A percentile compares a stretch with the other conserved stretches of the same genome.
phyloP scores from a whole-genome alignment of 2,329 filamentous ascomycete genomes.

The Phialocephala sp. region DNA sequence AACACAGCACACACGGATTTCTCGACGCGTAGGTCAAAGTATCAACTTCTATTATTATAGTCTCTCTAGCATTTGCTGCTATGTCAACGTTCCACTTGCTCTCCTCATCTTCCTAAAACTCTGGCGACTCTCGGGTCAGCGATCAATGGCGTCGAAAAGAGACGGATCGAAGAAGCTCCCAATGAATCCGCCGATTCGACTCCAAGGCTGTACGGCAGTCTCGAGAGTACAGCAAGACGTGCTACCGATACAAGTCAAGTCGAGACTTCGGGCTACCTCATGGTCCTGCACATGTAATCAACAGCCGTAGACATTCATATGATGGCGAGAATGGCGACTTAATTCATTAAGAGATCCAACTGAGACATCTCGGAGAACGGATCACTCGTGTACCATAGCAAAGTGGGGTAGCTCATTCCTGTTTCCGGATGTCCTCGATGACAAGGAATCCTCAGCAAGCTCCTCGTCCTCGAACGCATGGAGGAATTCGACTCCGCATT shows the following conservation, averaged over 20 bases:
- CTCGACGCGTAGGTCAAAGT: neutral
- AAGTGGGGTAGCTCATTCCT: constrained; percentile 8
- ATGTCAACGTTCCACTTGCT: neutral
- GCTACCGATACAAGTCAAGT: neutral
- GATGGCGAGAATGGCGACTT: neutral
- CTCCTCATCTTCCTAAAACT: neutral
- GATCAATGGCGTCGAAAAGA: neutral
- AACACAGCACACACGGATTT: neutral
- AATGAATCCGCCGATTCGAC: too few relatives aligned
- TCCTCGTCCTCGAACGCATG: neutral
- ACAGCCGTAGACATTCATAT: neutral
- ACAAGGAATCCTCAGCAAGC: neutral
- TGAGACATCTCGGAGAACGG: neutral
- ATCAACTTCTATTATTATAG: neutral
- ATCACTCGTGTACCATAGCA: constrained; percentile 1
- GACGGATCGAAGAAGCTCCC: neutral
- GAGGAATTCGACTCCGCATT: constrained; percentile 7
- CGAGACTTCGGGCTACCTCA: neutral
- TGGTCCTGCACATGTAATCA: neutral
- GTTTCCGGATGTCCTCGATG: neutral
- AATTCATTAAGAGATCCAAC: neutral
- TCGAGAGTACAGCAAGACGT: neutral
- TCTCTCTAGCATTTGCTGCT: neutral
- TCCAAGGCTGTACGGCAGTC: neutral
- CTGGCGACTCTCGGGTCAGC: too few relatives aligned